Evolutionary conservation across 73 alveolate species (phyloP), one percentile per base, ranked within the genome.

Genomic region (Breviolum minutum): DNA sequence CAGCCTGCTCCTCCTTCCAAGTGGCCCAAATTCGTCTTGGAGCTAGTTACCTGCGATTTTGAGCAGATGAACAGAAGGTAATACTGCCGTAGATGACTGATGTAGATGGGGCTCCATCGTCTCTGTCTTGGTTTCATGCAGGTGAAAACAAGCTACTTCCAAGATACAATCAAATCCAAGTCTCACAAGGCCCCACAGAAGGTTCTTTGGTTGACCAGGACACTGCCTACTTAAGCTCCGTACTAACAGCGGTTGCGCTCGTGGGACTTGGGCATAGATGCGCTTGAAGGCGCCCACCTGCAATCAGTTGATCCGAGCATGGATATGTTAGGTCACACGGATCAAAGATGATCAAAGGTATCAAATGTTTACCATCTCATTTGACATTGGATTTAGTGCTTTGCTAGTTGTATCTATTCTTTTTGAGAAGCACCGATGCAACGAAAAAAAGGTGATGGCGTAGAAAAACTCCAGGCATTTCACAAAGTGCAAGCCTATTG

Each of bases 271-370:
- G 16, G 32, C 82, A 13, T 92, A 92, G 90, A 92, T 92, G 63
- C 98, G 98, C 98, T 74, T 73, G 80, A 92, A 92, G 11, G 98
- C 98, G 32, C 98, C 98, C 40, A 92, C 98, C 97, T 91, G 61
- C 54, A 40, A 40, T 40, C 54, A 40, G 54, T 40, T 40, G 54
- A 40, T 40, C 0, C 54, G 5, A 40, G 54, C 3, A 40, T 40
- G 54, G 54, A 40, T 40, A 40, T 40, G 54, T 40, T 40, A 0
- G 54, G 54, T 40, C 54, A 40, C 54, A 40, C 0, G 77, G 77
- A 14, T 17, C 77, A 68, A 40, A 40, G 54, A 3, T 40, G 77
- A 14, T 17, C 77, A 68, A 40, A 40, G 54, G 54, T 40, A 40
- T 40, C 54, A 40, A 40, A 40, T 40, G 54, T 40, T 40, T 40